phyloP scores from a whole-genome alignment of 2,329 filamentous ascomycete species.

The Sclerotinia trifoliorum region DNA sequence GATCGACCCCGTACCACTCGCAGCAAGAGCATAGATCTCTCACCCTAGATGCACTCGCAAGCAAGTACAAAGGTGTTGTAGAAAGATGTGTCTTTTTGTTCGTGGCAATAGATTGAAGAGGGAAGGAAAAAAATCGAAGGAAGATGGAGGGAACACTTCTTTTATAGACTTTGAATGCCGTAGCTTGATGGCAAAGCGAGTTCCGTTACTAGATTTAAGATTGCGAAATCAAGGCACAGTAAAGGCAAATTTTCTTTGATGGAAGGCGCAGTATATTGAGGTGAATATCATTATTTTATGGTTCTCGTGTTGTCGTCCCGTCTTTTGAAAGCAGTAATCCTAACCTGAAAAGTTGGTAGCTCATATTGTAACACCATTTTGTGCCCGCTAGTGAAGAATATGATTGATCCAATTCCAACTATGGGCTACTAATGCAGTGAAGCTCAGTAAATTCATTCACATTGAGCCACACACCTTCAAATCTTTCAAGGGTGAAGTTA shows the following conservation, averaged over 20 bases:
- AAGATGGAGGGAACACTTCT: neutral
- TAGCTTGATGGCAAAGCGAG: neutral
- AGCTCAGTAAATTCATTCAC: too few relatives aligned
- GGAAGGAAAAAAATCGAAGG: neutral
- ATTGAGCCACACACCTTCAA: neutral
- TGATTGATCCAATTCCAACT: neutral
- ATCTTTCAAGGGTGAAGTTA: neutral
- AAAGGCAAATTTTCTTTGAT: neutral
- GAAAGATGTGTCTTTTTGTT: neutral
- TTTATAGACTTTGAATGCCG: neutral
- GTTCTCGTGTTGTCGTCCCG: neutral
- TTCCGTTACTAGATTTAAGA: neutral
- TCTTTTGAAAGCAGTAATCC: too few relatives aligned
- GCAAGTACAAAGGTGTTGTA: neutral
- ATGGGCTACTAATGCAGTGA: neutral
- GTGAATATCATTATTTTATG: neutral
- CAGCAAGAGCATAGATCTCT: neutral
- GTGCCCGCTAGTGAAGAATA: fast-evolving
- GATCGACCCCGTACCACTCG: neutral
- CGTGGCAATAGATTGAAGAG: constrained; percentile 1
- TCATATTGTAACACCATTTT: neutral
- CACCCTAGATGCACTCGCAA: neutral
- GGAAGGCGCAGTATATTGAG: neutral
- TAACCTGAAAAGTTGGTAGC: neutral
- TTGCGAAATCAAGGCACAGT: neutral